Evolutionary conservation across 2,329 filamentous ascomycete genomes (phyloP).

Genomic region (Ascochyta koolunga): DNA sequence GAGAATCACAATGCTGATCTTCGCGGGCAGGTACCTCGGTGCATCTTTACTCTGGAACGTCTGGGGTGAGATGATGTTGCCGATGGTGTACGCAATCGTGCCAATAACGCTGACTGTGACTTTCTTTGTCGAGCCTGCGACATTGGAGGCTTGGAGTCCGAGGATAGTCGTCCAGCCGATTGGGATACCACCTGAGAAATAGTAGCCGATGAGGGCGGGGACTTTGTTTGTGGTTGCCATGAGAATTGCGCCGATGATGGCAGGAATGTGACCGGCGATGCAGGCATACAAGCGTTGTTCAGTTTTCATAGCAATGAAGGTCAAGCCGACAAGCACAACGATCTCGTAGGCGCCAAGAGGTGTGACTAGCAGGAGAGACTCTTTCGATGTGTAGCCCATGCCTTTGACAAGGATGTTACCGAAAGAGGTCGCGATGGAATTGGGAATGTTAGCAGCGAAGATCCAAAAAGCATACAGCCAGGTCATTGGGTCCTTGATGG

Average conservation of each 20-base stretch:
- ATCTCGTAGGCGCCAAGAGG: constrained; percentile 49
- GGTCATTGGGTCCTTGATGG: constrained; percentile 44
- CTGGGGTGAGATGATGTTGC: constrained; percentile 53
- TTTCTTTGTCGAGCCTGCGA: constrained; percentile 48
- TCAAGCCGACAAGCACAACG: constrained; percentile 45
- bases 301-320: constrained; percentile 47
- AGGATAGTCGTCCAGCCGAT: constrained; percentile 50
- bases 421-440: constrained; percentile 48
- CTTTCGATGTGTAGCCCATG: constrained; percentile 44
- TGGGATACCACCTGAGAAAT: constrained; percentile 48
- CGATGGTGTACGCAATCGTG: constrained; percentile 46
- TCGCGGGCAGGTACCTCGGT: constrained; percentile 39
- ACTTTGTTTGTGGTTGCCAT: constrained; percentile 49
- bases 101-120: constrained; percentile 44
- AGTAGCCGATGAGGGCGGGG: constrained; percentile 29
- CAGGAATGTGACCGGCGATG: constrained; percentile 46
- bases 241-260: constrained; percentile 47
- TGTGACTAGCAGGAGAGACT: constrained; percentile 48
- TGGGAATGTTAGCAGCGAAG: constrained; percentile 48
- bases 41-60: constrained; percentile 47
- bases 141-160: constrained; percentile 40
- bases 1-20: constrained; percentile 51
- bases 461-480: constrained; percentile 47
- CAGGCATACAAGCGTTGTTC: constrained; percentile 45
- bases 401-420: constrained; percentile 49